Conservation (phyloP, 2,329 filamentous ascomycete species). For the Xylaria sp. region DNA sequence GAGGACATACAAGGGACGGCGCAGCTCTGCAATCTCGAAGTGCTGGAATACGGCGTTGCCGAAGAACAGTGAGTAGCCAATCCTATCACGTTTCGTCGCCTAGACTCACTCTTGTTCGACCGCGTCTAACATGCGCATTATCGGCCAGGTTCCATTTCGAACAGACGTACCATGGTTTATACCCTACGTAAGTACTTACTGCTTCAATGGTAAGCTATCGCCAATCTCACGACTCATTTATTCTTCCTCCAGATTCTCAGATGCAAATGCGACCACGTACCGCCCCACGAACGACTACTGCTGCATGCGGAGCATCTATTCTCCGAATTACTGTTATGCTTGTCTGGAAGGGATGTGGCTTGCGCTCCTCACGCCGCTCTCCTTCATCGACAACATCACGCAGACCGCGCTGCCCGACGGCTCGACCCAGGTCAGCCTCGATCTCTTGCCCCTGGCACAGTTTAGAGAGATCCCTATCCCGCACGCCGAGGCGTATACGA, state of each 20-base stretch:
- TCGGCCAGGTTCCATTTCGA: slow-evolving; percentile 43
- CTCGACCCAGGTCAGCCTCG: slow-evolving; percentile 43
- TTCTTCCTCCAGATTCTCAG: slow-evolving; percentile 42
- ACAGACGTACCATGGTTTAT: slow-evolving; percentile 43
- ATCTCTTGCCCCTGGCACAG: slow-evolving; percentile 46
- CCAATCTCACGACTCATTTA: not conserved
- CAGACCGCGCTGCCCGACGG: slow-evolving; percentile 39
- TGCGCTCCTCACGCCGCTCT: slow-evolving; percentile 44
- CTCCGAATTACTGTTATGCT: slow-evolving; percentile 46
- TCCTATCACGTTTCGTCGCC: not conserved
- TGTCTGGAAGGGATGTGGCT: slow-evolving; percentile 50
- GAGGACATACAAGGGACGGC: slow-evolving; percentile 45
- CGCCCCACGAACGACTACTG: slow-evolving; percentile 49
- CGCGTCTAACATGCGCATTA: slow-evolving; percentile 18
- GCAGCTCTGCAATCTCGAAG: slow-evolving; percentile 48
- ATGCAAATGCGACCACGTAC: slow-evolving; percentile 46
- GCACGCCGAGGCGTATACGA: slow-evolving; percentile 45
- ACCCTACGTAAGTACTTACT: slow-evolving; percentile 44
- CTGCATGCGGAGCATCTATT: slow-evolving; percentile 48
- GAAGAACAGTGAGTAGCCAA: slow-evolving; percentile 39
- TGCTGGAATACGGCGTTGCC: slow-evolving; percentile 46
- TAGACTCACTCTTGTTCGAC: not conserved
- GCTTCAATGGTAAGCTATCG: not conserved
- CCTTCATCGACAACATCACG: slow-evolving; percentile 47
- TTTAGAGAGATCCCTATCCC: slow-evolving; percentile 43